Evolutionary conservation across 2,329 filamentous ascomycete genomes (phyloP).

Genomic region (Sporothrix sp.): DNA sequence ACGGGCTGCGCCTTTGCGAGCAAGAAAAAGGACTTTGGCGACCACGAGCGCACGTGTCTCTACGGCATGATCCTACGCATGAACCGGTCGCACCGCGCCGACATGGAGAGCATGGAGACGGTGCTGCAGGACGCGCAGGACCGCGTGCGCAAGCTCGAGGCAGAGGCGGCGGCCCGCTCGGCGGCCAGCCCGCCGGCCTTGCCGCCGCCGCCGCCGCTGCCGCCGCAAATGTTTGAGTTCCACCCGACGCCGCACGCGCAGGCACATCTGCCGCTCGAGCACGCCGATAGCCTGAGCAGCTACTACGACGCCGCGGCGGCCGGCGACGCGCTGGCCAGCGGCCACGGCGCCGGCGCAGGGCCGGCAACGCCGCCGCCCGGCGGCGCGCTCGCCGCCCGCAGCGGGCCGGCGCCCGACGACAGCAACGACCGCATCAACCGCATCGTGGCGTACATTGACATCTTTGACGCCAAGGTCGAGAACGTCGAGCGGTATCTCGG

Average conservation of each 20-base stretch:
- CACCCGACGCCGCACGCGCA: not conserved
- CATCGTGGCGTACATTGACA: constrained; percentile 36
- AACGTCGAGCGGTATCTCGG: constrained; percentile 47
- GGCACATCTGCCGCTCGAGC: not conserved
- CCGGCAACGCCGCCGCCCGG: not conserved
- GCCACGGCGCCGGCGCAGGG: not conserved
- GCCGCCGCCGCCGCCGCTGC: not conserved
- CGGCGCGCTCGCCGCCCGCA: not conserved
- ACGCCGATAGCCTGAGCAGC: not conserved
- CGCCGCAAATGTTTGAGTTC: not conserved
- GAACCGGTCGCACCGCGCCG: constrained; percentile 11
- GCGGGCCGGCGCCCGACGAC: not conserved
- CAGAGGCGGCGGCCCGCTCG: constrained; percentile 4
- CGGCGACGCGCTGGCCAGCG: not conserved
- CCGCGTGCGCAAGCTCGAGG: constrained; percentile 16
- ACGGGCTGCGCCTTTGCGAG: constrained; percentile 38
- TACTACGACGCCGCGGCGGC: constrained; percentile 1
- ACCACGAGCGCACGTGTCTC: constrained; percentile 39
- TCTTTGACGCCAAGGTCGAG: constrained; percentile 47
- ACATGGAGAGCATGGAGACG: constrained; percentile 15
- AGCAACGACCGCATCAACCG: constrained; percentile 27
- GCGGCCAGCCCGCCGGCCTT: not conserved
- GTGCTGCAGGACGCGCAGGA: constrained; percentile 14
- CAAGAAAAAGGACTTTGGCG: constrained; percentile 31
- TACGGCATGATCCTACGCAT: constrained; percentile 32